Percentiles rank a stretch among this genome's conserved stretches.
phyloP scores from a whole-genome alignment of 148 eudicot species.

The Agrostemma githago region DNA sequence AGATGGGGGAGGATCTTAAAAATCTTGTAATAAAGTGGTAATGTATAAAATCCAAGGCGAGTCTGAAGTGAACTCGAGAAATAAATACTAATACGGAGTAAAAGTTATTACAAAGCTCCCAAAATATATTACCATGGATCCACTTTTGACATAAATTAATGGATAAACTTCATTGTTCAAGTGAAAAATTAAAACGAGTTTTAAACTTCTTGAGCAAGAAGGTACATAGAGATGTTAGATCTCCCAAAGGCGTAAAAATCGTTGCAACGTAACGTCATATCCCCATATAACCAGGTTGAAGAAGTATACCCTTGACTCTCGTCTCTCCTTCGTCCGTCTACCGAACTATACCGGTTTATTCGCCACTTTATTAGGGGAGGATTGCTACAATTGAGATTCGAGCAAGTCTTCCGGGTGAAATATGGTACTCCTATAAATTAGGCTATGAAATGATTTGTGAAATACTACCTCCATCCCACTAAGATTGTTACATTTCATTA shows the following conservation, averaged over 20 bases:
- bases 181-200: neutral
- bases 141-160: neutral
- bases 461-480: too few relatives aligned
- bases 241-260: neutral
- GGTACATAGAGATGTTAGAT: neutral
- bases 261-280: neutral
- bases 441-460: too few relatives aligned
- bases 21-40: too few relatives aligned
- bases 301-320: neutral
- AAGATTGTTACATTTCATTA: too few relatives aligned
- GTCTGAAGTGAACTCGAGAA: too few relatives aligned
- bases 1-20: too few relatives aligned
- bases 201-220: neutral
- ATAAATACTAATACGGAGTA: too few relatives aligned
- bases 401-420: neutral
- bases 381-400: conserved; percentile 7
- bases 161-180: neutral
- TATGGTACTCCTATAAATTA: too few relatives aligned
- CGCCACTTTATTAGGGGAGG: neutral
- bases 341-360: neutral
- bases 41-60: too few relatives aligned
- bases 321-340: neutral
- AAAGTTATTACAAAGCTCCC: too few relatives aligned
- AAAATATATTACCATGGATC: too few relatives aligned
- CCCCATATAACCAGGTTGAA: neutral